Base-by-base conservation (phyloP, 139 green algal species). In the Chlorella sorokiniana region DNA sequence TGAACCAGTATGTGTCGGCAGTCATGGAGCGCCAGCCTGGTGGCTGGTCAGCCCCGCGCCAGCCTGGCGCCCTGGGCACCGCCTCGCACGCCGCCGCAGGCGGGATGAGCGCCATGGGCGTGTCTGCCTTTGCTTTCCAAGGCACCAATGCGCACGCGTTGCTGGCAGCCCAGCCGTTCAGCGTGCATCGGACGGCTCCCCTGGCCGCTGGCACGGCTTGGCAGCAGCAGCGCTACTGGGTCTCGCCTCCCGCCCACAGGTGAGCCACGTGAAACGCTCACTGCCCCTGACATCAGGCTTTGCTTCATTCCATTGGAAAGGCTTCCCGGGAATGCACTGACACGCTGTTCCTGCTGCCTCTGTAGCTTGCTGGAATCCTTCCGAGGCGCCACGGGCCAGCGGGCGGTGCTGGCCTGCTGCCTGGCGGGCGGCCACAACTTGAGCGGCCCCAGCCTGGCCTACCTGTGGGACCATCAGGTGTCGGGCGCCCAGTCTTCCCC, bases 41-140 rank as follows among this genome's bases (percentile, higher is more conserved):
- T 51, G 9, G 33, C 2, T 81, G 74, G 81, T 45, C 67, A 8
- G 76, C 64, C 14, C 69, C 75, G 11, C 64, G 85, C 23, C 77
- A 84, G 70, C 68, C 63, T 31, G 56, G 51, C 0, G 54, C 54
- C 27, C 56, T 85, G 56, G 33, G 48, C 4, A 25, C 7, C 61
- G 72, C 37, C 27, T 69, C 16, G 27, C 59, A 29, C 14, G 22
- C 18, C 29, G 18, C 29, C 23, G 23, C 64, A 9, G 27, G 22
- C 16, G 51, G 1, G 20, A 1, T 4, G 10, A 7, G 25, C 1
- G 40, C 56, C 31, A 61, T 44, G 25, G 81, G 84, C 37, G 52
- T 71, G 40, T 88, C 81, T 74, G 81, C 84, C 23, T 88, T 88
- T 83, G 84, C 84, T 29, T 88, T 88, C 84, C 85, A 89, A 45